These are phyloP conservation scores for Mytilinidion resinicola DNA, from an alignment of 495 filamentous ascomycete genomes.

Conservation along the genomic window DNA sequence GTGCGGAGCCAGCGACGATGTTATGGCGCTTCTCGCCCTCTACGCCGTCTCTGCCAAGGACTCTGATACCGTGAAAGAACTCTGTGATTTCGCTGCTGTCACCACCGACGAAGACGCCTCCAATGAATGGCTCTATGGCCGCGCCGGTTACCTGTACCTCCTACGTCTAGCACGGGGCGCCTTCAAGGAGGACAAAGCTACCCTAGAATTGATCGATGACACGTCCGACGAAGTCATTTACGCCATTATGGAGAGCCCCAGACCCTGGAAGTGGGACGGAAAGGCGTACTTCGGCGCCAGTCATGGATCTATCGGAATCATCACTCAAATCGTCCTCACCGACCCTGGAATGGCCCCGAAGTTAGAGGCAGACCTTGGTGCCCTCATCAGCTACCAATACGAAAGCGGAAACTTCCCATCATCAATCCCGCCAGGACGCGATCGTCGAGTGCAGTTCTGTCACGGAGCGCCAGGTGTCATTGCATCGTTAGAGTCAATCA, in stretches of 20 bases:
- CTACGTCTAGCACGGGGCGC: constrained; percentile 43
- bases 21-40: constrained; percentile 48
- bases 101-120: constrained; percentile 32
- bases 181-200: constrained; percentile 34
- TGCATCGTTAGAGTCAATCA: constrained; percentile 45
- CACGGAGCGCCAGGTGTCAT: constrained; percentile 61
- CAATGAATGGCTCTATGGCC: constrained; percentile 55
- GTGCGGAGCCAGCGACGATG: constrained; percentile 54
- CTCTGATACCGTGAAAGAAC: constrained; percentile 36
- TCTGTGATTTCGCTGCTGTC: constrained; percentile 40
- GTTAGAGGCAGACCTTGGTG: constrained; percentile 41
- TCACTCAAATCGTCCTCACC: constrained; percentile 56
- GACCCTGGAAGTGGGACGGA: constrained; percentile 55
- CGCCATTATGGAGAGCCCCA: constrained; percentile 35
- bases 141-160: constrained; percentile 56
- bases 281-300: constrained; percentile 54
- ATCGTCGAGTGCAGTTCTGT: constrained; percentile 57
- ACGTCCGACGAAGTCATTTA: constrained; percentile 40
- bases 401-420: constrained; percentile 41
- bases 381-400: constrained; percentile 44
- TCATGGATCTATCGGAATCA: constrained; percentile 56
- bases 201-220: constrained; percentile 34
- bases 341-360: constrained; percentile 36
- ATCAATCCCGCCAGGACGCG: constrained; percentile 38
- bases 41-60: constrained; percentile 44